Percentiles rank a stretch among this genome's conserved stretches.
phyloP scores from a whole-genome alignment of 345 rosid species.

The Brassica incana region DNA sequence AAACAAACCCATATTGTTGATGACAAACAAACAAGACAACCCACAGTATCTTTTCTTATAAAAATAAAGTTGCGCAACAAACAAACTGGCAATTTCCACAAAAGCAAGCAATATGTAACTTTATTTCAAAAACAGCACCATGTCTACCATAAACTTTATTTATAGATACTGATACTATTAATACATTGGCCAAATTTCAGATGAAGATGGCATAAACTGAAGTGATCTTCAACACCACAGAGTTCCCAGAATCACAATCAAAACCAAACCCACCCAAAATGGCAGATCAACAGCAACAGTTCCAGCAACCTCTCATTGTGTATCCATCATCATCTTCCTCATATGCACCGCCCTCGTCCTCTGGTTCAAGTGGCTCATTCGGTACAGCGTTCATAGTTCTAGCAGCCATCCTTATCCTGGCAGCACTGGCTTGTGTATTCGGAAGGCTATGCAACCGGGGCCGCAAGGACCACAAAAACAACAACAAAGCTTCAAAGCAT shows the following conservation, averaged over 20 bases:
- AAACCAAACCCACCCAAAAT: constrained; percentile 9
- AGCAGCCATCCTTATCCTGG: constrained; percentile 38
- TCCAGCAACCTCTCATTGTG: constrained; percentile 48
- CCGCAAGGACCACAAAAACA: constrained; percentile 22
- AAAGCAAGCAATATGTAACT: constrained; percentile 26
- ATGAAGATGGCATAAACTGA: constrained; percentile 6
- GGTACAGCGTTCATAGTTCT: constrained; percentile 62
- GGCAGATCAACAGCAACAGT: constrained; percentile 28
- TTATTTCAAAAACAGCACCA: constrained; percentile 28
- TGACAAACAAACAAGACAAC: not conserved
- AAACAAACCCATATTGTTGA: not conserved
- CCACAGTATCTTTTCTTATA: not conserved
- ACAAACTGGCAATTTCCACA: constrained; percentile 23
- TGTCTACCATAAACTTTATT: constrained; percentile 13
- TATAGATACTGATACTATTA: constrained; percentile 17
- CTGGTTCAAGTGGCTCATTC: constrained; percentile 68
- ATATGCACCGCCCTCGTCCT: constrained; percentile 28
- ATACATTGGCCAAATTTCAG: constrained; percentile 14
- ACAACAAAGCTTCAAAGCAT: constrained; percentile 29
- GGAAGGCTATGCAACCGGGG: constrained; percentile 48
- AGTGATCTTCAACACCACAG: constrained; percentile 3
- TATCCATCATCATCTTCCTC: constrained; percentile 44
- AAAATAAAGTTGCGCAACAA: not conserved
- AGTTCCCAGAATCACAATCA: constrained; percentile 6
- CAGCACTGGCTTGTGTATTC: constrained; percentile 48